Conservation (phyloP, 169 alveolate species). For the Eimeria necatrix region DNA sequence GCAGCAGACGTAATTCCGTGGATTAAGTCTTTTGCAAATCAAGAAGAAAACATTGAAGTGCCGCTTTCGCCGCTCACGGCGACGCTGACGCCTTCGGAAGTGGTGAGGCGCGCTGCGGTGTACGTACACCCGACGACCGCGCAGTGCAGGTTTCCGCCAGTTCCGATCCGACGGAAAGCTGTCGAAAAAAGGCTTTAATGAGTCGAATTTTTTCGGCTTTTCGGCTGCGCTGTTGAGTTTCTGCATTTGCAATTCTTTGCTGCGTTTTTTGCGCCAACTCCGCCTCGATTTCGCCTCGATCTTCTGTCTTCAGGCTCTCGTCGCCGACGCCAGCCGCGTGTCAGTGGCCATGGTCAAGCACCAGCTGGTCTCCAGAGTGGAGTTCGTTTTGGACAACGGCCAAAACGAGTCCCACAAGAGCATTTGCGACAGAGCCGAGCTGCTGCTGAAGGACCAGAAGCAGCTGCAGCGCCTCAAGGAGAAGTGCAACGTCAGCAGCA, state of each 20-base stretch:
- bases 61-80: slow-evolving; percentile 14
- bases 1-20: slow-evolving; percentile 3
- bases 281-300: background rate
- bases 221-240: no score
- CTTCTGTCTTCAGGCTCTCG: slow-evolving; percentile 57
- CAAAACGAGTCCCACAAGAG: slow-evolving; percentile 82
- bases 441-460: slow-evolving; percentile 79
- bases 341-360: slow-evolving; percentile 83
- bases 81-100: background rate
- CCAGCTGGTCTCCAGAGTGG: slow-evolving; percentile 80
- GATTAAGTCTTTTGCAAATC: background rate
- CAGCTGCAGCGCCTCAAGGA: slow-evolving; percentile 77
- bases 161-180: no score
- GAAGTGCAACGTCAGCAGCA: slow-evolving; percentile 71
- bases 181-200: no score
- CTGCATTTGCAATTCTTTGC: background rate
- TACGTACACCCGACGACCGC: no score
- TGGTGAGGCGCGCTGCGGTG: background rate
- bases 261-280: background rate
- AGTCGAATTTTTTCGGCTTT: no score
- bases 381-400: slow-evolving; percentile 83
- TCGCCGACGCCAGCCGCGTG: slow-evolving; percentile 81
- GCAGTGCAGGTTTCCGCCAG: no score
- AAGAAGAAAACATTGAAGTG: background rate
- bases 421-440: slow-evolving; percentile 84